Percentiles rank a stretch among this genome's conserved stretches.
phyloP scores from a whole-genome alignment of 305 asterid genomes.

The Fraxinus baroniana region DNA sequence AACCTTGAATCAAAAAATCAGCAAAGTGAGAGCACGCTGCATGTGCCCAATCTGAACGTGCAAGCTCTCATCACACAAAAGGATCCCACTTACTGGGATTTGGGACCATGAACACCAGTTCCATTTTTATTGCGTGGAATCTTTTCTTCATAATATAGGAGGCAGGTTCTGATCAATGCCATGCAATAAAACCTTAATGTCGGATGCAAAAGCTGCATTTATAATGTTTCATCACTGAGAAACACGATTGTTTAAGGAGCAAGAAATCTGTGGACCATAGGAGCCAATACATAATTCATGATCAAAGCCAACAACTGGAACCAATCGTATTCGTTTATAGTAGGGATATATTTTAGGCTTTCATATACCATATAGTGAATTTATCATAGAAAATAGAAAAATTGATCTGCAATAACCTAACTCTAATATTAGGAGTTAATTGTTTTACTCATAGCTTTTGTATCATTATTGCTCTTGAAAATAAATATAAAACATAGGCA shows the following conservation, averaged over 20 bases:
- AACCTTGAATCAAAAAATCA: neutral
- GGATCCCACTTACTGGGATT: neutral
- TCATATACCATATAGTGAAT: too few species aligned
- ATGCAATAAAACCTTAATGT: constrained; percentile 3
- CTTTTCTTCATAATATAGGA: neutral
- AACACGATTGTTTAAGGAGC: constrained; percentile 20
- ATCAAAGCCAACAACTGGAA: neutral
- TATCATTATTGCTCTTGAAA: neutral
- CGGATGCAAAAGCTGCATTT: constrained; percentile 7
- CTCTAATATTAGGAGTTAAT: neutral
- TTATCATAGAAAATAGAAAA: too few species aligned
- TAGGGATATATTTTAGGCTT: too few species aligned
- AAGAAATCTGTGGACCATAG: constrained; percentile 26
- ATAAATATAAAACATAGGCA: neutral
- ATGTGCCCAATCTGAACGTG: neutral
- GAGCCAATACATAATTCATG: neutral
- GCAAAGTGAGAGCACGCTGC: neutral
- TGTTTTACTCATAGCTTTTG: neutral
- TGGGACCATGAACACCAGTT: neutral
- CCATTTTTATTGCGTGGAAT: neutral
- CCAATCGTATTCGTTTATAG: too few species aligned
- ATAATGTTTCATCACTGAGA: constrained; percentile 15
- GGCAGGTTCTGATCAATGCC: neutral
- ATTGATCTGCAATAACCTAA: neutral
- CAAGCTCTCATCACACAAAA: neutral